phyloP scores from a whole-genome alignment of 495 filamentous ascomycete species.

The Xylaria castorea region DNA sequence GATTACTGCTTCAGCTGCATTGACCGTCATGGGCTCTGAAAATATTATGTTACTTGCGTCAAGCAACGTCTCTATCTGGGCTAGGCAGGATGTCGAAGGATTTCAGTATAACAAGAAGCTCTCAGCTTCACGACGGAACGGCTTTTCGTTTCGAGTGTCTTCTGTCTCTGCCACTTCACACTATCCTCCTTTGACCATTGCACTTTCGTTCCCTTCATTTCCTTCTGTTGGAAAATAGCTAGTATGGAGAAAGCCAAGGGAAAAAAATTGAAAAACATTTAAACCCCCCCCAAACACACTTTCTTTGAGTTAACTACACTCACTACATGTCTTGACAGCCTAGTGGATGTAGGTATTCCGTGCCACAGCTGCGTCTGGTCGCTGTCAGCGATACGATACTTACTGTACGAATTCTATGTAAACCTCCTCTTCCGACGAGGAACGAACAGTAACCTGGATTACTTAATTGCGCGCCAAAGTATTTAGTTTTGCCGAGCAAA shows the following conservation, averaged over 20 bases:
- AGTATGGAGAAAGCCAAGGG: background rate
- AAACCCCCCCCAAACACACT: too few relatives aligned
- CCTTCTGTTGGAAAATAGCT: background rate
- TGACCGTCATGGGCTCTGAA: background rate
- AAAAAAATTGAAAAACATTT: background rate
- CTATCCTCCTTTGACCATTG: background rate
- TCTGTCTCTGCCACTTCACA: background rate
- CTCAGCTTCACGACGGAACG: background rate
- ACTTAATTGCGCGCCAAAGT: background rate
- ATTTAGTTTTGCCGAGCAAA: background rate
- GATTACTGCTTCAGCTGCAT: background rate
- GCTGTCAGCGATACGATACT: too few relatives aligned
- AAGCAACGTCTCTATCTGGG: background rate
- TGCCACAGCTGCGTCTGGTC: background rate
- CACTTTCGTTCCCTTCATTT: background rate
- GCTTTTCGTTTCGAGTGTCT: background rate
- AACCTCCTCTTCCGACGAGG: background rate
- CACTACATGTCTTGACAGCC: background rate
- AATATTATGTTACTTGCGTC: background rate
- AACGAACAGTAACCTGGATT: background rate
- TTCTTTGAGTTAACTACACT: background rate
- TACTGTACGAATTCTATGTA: background rate
- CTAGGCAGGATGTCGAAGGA: background rate
- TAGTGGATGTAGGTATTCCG: background rate
- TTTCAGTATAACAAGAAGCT: background rate